Conservation (phyloP, 306 rosid species). For the Citrullus colocynthis region DNA sequence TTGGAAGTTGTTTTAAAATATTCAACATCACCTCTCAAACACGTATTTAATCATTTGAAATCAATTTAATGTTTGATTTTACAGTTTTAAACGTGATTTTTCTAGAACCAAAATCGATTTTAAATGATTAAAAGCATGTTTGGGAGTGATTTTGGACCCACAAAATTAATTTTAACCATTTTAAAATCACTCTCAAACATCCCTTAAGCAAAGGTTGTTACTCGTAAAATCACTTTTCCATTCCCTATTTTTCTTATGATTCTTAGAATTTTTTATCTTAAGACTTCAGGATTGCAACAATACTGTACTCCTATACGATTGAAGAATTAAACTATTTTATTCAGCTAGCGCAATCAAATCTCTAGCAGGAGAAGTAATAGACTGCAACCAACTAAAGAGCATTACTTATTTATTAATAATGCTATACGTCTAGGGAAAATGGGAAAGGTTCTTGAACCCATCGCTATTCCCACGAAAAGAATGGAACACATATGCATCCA, state of each 20-base stretch:
- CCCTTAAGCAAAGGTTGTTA: no score
- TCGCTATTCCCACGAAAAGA: background rate
- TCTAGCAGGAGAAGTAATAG: background rate
- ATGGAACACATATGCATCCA: background rate
- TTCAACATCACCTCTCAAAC: no score
- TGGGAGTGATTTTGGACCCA: no score
- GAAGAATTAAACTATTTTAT: background rate
- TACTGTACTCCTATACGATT: background rate
- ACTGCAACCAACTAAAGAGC: background rate
- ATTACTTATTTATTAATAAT: background rate
- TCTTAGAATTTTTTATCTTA: background rate
- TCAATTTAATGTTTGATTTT: no score
- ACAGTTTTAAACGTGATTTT: no score
- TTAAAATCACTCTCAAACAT: no score
- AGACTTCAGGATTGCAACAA: background rate
- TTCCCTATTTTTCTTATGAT: no score
- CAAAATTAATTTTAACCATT: no score
- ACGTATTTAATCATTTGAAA: background rate
- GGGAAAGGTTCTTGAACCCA: background rate
- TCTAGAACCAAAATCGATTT: no score
- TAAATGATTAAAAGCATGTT: no score
- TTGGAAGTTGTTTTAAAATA: background rate
- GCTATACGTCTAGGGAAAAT: background rate
- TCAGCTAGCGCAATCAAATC: background rate
- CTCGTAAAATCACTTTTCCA: no score